Conservation (phyloP, 148 eudicot species). For the Rhododendron ferrugineum region DNA sequence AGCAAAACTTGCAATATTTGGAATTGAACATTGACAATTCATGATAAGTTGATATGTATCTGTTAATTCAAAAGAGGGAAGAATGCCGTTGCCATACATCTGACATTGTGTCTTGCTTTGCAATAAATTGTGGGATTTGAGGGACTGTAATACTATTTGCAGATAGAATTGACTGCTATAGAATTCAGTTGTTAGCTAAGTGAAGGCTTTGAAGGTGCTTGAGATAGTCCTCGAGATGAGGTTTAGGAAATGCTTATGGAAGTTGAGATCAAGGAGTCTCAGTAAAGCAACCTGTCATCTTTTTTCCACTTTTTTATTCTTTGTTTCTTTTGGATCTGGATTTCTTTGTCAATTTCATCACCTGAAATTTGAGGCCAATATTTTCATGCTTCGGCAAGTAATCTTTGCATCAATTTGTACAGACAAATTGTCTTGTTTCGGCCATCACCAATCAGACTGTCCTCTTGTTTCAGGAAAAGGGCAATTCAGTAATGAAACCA, state of each 20-base stretch:
- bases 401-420: constrained; percentile 1
- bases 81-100: background rate
- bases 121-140: background rate
- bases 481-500: constrained; percentile 29
- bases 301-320: background rate
- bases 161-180: background rate
- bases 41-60: background rate
- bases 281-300: background rate
- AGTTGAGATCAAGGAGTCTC: background rate
- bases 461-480: constrained; percentile 43
- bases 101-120: background rate
- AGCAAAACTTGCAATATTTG: background rate
- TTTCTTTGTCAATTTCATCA: background rate
- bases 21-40: background rate
- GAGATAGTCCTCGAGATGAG: background rate
- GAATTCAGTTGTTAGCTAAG: background rate
- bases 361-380: background rate
- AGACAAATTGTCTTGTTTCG: background rate
- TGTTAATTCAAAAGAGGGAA: background rate
- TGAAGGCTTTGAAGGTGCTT: background rate
- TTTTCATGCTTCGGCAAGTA: background rate
- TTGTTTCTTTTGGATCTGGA: background rate
- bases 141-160: background rate
- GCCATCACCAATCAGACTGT: background rate
- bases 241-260: background rate